Base-by-base conservation (phyloP, 2,329 filamentous ascomycete genomes). In the Corynespora cassiicola region DNA sequence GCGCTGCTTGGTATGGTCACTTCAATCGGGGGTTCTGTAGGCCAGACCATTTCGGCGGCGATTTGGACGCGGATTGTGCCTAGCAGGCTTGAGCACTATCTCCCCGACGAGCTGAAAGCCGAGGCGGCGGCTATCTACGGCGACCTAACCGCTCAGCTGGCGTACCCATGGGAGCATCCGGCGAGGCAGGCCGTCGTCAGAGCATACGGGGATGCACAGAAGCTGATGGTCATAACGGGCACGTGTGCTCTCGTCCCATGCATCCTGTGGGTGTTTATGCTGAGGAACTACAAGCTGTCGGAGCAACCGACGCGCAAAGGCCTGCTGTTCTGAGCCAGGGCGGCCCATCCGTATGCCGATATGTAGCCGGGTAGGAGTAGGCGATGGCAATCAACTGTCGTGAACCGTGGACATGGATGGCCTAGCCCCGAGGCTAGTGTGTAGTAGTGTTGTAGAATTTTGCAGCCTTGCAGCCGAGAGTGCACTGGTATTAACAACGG, bases 41-140 rank as follows among this genome's bases (percentile, higher is more conserved):
- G 65, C 5, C 54, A 51, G 24, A 75, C 82, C 4, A 74, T 87
- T 27, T 77, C 82, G 1, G 75, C 75, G 0, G 81, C 82, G 6
- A 79, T 87, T 39, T 87, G 82, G 82, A 80, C 77, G 0, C 72
- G 76, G 38, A 75, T 76, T 2, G 77, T 87, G 42, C 75, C 74
- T 10, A 35, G 28, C 16, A 47, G 43, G 25, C 37, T 57, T 10
- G 33, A 22, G 3, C 31, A 45, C 18, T 51, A 54, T 26, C 34
- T 62, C 22, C 58, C 52, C 5, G 39, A 30, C 2, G 44, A 35
- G n/a, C 31, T 39, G 4, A 48, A 44, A 15, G 24, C 19, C 9
- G 15, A 46, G 20, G 35, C 35, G 31, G 31, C 43, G 12, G 42
- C 33, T 7, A 65, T 84, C 30, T 79, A 79, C 45, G 71, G 73